Conservation (phyloP, 176 grass and related monocot species). For the Sorghum bicolor region Sorghum_bicolor_NCBIv3 NC_012876.2:943501-944000, state of each 20-base stretch:
- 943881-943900: not conserved
- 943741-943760: not conserved
- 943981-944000: no score
- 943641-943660: conserved; percentile 9
- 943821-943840: not conserved
- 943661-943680: not conserved
- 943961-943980: no score
- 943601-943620: not conserved
- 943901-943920: not conserved
- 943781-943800: not conserved
- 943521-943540: not conserved
- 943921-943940: not conserved
- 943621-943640: not conserved
- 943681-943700: not conserved
- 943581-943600: not conserved
- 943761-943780: not conserved
- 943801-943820: not conserved
- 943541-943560: not conserved
- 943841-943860: not conserved
- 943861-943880: not conserved
- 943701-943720: not conserved
- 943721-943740: not conserved
- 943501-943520: conserved; percentile 3
- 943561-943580: not conserved
- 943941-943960: no score